Evolutionary conservation across 768 basidiomycete genomes (phyloP), one percentile per base, ranked within the genome.

Genomic region (Podaxis sp.): DNA sequence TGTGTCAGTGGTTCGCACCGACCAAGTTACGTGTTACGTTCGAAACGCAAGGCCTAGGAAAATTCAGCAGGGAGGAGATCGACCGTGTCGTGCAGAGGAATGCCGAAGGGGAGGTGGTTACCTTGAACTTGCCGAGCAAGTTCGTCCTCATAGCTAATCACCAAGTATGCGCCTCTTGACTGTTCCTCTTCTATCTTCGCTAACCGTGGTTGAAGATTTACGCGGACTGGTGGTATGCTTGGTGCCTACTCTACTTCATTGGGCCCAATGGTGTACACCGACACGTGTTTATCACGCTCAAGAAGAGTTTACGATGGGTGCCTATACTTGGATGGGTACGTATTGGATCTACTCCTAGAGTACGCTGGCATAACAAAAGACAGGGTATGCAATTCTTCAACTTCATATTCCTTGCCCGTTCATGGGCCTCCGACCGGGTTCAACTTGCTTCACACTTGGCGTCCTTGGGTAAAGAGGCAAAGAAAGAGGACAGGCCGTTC

Each of bases 351-450:
- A 33, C 30, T 36, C 17, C 26, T 49, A 51, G 33, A 44, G 59
- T 48, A 15, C 46, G 56, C 41, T 57, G 50, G 11, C 22, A 64
- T 62, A 60, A 58, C 58, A 51, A 22, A 24, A 8, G 41, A n/a
- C 53, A 93, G 92, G 90, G 85, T 61, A 98, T 97, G 94, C 94
- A 91, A 83, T 89, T 95, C 78, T 97, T 87, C 76, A 82, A 88
- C 63, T 99, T 99, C 75, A 94, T 98, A 63, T 98, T 98, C 74
- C 83, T 98, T 24, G 87, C 89, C 17, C 88, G 95, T 38, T 93
- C 91, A 22, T 96, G 95, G 96, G 89, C 90, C 1, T 86, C 91
- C 20, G 96, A 98, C 72, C 82, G 86, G 64, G 70, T 82, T 10
- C 83, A 87, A 65, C 80, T 97, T 4, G 83, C 87, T 28, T 75